Base-by-base conservation (phyloP, 164 flowering plant genomes). In the Vitis rupestris region DNA sequence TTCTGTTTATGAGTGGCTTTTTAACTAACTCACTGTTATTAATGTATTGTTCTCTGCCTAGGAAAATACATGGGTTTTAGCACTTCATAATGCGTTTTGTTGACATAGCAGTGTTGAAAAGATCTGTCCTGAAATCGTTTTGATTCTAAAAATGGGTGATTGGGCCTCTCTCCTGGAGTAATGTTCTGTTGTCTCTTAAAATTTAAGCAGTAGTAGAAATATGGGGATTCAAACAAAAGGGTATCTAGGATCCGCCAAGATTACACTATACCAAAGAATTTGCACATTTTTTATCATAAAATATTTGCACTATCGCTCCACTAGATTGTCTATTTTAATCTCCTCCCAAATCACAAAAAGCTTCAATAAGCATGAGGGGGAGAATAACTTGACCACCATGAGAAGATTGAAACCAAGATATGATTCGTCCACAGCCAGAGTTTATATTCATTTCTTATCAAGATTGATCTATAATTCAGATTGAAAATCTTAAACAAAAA, bases 351-450 rank as follows among this genome's bases (percentile, higher is more conserved):
- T 37, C n/a, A 51, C 53, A 13, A 10, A 4, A 53, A 11, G 56
- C 5, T 53, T 53, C n/a, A 13, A 6, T 13, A 13, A 6, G 0
- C 56, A 13, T 3, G 56, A 53, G 15, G 2, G 15, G 2, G 7
- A 13, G 14, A 13, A 53, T 12, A 53, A 13, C 56, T 13, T 53
- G 11, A 17, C 11, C 4, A 37, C 29, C 66, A 2, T 48, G 9
- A 47, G 9, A 49, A 4, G 13, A 23, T 17, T 17, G 8, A 17
- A 27, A 19, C 37, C 3, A 47, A 62, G 29, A 64, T 71, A 56
- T 57, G 67, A 56, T 64, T 64, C 63, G 50, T 5, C 10, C 59
- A 63, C 53, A 64, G 63, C 58, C 67, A 61, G 53, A 30, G 12
- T 50, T 8, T 49, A 69, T 4, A 37, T 14, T 37, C 50, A 37